A percentile compares a stretch with the other conserved stretches of the same genome.
phyloP scores from a whole-genome alignment of 2,329 filamentous ascomycete species.

The Ascochyta clinopodiicola region DNA sequence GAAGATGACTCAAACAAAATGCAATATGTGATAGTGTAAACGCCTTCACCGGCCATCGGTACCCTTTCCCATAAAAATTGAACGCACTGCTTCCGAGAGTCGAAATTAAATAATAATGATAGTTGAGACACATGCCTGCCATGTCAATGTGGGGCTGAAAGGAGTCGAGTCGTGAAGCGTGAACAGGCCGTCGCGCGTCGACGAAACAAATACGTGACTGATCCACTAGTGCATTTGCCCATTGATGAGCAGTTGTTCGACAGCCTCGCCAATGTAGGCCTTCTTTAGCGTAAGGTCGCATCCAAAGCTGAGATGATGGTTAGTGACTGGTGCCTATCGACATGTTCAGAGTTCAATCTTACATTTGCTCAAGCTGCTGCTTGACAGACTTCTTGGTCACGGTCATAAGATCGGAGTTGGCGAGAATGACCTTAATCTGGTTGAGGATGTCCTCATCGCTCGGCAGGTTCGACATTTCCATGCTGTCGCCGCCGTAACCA shows the following conservation, averaged over 20 bases:
- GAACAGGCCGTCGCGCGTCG: constrained; percentile 12
- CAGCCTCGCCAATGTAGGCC: constrained; percentile 73
- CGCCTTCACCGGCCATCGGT: constrained; percentile 11
- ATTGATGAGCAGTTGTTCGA: constrained; percentile 33
- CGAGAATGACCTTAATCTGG: constrained; percentile 92
- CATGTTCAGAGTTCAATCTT: constrained; percentile 15
- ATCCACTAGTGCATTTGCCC: constrained; percentile 15
- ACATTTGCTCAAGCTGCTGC: constrained; percentile 82
- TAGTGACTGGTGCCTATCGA: constrained; percentile 17
- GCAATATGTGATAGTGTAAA: constrained; percentile 12
- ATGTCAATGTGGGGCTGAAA: constrained; percentile 3
- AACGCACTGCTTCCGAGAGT: constrained; percentile 11
- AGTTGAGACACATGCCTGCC: constrained; percentile 17
- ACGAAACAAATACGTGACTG: neutral
- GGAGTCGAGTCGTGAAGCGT: constrained; percentile 16
- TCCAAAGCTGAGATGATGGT: constrained; percentile 65
- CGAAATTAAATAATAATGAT: constrained; percentile 16
- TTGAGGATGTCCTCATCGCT: constrained; percentile 88
- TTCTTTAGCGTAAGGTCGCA: constrained; percentile 85
- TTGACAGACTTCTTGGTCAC: constrained; percentile 99
- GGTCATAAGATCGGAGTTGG: constrained; percentile 92
- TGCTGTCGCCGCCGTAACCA: constrained; percentile 52
- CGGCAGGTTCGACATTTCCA: constrained; percentile 81
- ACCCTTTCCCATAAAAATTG: neutral
- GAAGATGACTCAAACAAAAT: constrained; percentile 1